These are phyloP conservation scores for Pseudogymnoascus sp. DNA, from an alignment of 2,329 filamentous ascomycete species.

Conservation along the genomic window DNA sequence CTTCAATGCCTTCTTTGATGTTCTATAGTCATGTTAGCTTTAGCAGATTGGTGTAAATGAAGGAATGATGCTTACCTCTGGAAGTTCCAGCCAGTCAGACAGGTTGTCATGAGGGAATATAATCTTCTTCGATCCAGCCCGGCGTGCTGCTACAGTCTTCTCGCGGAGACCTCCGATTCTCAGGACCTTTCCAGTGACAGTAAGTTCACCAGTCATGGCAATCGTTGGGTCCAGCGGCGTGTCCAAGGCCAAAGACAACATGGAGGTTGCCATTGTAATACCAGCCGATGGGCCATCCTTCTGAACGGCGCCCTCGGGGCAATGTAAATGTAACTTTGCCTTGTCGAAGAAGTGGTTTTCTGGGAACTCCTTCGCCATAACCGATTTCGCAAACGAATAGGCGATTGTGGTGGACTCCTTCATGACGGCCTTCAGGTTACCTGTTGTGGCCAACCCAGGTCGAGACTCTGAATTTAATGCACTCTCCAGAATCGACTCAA, in stretches of 20 bases:
- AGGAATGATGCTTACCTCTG: slow-evolving; percentile 63
- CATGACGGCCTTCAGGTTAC: slow-evolving; percentile 94
- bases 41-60: slow-evolving; percentile 18
- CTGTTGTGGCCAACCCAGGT: slow-evolving; percentile 81
- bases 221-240: slow-evolving; percentile 74
- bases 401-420: slow-evolving; percentile 94
- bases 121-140: slow-evolving; percentile 87
- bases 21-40: slow-evolving; percentile 54
- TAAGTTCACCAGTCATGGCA: slow-evolving; percentile 97
- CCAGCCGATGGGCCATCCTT: slow-evolving; percentile 92
- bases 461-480: slow-evolving; percentile 67
- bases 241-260: slow-evolving; percentile 80
- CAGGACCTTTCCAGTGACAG: slow-evolving; percentile 92
- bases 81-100: slow-evolving; percentile 95
- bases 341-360: slow-evolving; percentile 95
- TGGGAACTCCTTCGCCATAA: slow-evolving; percentile 78
- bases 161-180: slow-evolving; percentile 90
- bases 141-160: slow-evolving; percentile 91
- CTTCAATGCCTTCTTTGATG: slow-evolving; percentile 93
- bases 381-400: slow-evolving; percentile 89
- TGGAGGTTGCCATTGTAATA: slow-evolving; percentile 95
- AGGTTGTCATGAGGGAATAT: slow-evolving; percentile 94
- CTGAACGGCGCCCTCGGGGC: slow-evolving; percentile 89
- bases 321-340: slow-evolving; percentile 90
- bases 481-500: slow-evolving; percentile 90